A percentile compares a stretch with the other conserved stretches of the same genome.
phyloP scores from a whole-genome alignment of 2,329 filamentous ascomycete species.

The Dactylellina drechsleri region DNA sequence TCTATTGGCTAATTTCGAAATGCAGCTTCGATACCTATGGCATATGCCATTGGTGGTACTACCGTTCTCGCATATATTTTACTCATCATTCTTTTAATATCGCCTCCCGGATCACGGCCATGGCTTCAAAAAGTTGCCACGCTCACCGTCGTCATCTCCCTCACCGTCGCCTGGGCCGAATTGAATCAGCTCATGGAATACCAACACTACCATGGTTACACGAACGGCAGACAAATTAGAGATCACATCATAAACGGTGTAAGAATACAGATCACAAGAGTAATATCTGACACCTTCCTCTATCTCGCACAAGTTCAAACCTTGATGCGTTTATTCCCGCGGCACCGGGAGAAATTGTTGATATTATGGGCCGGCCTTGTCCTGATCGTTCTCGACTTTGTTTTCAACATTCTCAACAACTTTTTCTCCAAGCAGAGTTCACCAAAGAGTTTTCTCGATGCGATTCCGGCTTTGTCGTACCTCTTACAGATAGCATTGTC shows the following conservation, averaged over 20 bases:
- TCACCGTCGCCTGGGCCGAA: constrained; percentile 92
- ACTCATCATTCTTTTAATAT: constrained; percentile 92
- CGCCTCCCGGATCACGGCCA: constrained; percentile 90
- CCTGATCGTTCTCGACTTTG: constrained; percentile 86
- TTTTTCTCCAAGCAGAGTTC: constrained; percentile 73
- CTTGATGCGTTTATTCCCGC: constrained; percentile 90
- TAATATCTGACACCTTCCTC: constrained; percentile 94
- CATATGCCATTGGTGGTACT: constrained; percentile 89
- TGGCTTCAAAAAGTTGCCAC: constrained; percentile 89
- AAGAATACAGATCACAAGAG: constrained; percentile 86
- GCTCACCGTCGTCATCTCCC: constrained; percentile 78
- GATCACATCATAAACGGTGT: constrained; percentile 81
- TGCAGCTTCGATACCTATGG: constrained; percentile 79
- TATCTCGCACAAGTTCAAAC: constrained; percentile 99
- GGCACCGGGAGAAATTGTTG: constrained; percentile 95
- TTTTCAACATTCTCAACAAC: constrained; percentile 91
- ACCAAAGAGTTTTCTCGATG: constrained; percentile 83
- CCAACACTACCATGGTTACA: constrained; percentile 82
- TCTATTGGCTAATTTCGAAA: constrained; percentile 8
- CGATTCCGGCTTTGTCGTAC: constrained; percentile 89
- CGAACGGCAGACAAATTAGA: constrained; percentile 80
- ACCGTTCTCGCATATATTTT: constrained; percentile 92
- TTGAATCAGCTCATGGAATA: constrained; percentile 84
- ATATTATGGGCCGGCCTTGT: constrained; percentile 99
- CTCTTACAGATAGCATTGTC: constrained; percentile 88